Base-by-base conservation (phyloP, 2,329 filamentous ascomycete genomes). In the Sordariomycetes sp. region DNA sequence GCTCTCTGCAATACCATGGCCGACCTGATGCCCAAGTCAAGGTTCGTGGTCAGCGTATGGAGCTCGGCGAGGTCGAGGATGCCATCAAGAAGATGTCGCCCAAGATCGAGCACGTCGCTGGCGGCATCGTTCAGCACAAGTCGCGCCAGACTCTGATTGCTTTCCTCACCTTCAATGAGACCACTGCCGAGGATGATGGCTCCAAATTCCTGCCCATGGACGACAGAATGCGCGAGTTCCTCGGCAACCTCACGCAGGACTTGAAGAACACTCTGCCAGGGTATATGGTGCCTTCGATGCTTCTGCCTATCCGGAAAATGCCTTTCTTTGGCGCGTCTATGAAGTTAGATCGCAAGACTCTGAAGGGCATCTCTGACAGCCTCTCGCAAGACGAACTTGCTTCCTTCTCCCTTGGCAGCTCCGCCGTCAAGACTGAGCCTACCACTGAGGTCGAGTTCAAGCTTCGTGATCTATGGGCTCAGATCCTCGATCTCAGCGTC, bases 251-350 rank as follows among this genome's bases (percentile, higher is more conserved):
- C 3, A 29, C 35, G 9, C 37, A 34, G 3, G 27, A 42, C 10
- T 15, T 43, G 6, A 40, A 26, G 14, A 21, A 36, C n/a, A 23
- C 30, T 5, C 33, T 46, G 16, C 44, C 44, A 3, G 24, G 29
- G 5, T 46, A 46, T 34, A 46, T 46, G 44, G 29, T 46, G 3
- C 44, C 44, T 14, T 34, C 41, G 8, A 29, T 40, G 20, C 43
- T 43, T 11, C 39, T 46, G 9, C 42, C 37, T 18, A 43, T 41
- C 33, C 12, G 16, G 7, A 41, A 40, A n/a, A 45, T 46, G 39
- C 44, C 42, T 14, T 25, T 35, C n/a, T 41, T 40, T 8, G n/a
- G 25, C 12, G 38, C 44, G 6, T 45, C 44, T 10, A 35, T 31
- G 6, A 46, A 46, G 30, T 11, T 43, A 3, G 41, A 46, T 23